Conservation (phyloP, 2,329 filamentous ascomycete genomes). For the Pseudohalonectria lignicola region DNA sequence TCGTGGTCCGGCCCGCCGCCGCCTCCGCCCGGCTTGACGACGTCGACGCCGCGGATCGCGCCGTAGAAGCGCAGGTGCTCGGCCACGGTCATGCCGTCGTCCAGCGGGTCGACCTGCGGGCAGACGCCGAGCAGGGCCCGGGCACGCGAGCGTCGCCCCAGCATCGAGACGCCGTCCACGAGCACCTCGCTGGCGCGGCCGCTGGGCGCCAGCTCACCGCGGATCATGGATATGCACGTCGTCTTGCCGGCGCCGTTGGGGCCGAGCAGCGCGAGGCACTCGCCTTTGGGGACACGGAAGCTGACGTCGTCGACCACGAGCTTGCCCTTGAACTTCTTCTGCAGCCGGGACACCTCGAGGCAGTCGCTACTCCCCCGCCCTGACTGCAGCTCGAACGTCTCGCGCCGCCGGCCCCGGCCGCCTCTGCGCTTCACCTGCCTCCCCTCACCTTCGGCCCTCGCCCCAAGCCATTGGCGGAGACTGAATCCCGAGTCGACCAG, state of each 20-base stretch:
- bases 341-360: conserved; percentile 68
- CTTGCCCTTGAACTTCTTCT: conserved; percentile 65
- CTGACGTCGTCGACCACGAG: conserved; percentile 80
- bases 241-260: conserved; percentile 89
- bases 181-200: conserved; percentile 70
- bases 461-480: too few species aligned
- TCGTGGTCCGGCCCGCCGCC: too few species aligned
- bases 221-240: conserved; percentile 78
- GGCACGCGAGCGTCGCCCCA: conserved; percentile 57
- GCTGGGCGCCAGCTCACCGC: conserved; percentile 77
- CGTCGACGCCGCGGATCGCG: conserved; percentile 63
- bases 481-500: conserved; percentile 71
- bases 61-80: conserved; percentile 87
- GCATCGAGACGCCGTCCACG: conserved; percentile 68
- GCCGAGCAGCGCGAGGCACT: conserved; percentile 81
- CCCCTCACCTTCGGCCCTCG: too few species aligned
- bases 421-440: too few species aligned
- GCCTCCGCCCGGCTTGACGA: too few species aligned
- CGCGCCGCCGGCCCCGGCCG: conserved; percentile 36
- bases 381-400: too few species aligned
- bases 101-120: conserved; percentile 79
- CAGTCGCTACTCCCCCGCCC: too few species aligned
- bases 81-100: conserved; percentile 80
- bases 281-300: conserved; percentile 67
- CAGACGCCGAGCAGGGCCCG: conserved; percentile 79